Conservation (phyloP, 2,329 filamentous ascomycete genomes). For the Xylaria sp. region DNA sequence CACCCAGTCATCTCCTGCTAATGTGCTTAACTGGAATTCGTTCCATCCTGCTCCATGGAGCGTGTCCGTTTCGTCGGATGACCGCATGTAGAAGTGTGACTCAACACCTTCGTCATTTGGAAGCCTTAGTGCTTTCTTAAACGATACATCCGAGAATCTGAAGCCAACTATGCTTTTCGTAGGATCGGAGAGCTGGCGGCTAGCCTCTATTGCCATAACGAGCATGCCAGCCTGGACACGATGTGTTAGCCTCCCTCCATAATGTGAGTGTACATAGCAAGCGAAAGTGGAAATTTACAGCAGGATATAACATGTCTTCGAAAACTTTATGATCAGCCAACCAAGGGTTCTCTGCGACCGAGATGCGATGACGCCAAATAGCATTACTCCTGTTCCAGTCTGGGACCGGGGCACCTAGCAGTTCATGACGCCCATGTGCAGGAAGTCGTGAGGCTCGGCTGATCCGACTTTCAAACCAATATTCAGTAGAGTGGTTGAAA, state of each 20-base stretch:
- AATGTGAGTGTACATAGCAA: not conserved
- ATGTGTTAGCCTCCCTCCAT: not conserved
- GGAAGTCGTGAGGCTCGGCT: slow-evolving; percentile 29
- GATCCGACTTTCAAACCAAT: slow-evolving; percentile 37
- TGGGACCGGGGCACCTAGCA: slow-evolving; percentile 34
- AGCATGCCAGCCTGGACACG: slow-evolving; percentile 35
- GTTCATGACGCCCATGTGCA: slow-evolving; percentile 31
- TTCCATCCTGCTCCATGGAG: slow-evolving; percentile 16
- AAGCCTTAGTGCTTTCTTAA: slow-evolving; percentile 27
- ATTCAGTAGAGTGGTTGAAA: slow-evolving; percentile 33
- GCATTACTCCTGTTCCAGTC: slow-evolving; percentile 34
- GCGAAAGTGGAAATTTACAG: slow-evolving; percentile 6
- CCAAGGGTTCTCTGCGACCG: slow-evolving; percentile 37
- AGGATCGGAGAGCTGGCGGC: slow-evolving; percentile 27
- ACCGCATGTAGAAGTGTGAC: slow-evolving; percentile 28
- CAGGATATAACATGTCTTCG: slow-evolving; percentile 39
- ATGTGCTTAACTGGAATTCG: slow-evolving; percentile 31
- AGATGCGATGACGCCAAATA: slow-evolving; percentile 37
- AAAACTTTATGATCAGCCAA: slow-evolving; percentile 38
- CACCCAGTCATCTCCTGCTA: slow-evolving; percentile 25
- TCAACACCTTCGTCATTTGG: slow-evolving; percentile 28
- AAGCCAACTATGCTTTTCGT: slow-evolving; percentile 24
- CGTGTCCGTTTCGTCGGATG: not conserved
- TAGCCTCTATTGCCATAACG: slow-evolving; percentile 39
- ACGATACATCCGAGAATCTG: slow-evolving; percentile 29